Evolutionary conservation across 441 rosid species (phyloP).

Genomic region (Breynia disticha): DNA sequence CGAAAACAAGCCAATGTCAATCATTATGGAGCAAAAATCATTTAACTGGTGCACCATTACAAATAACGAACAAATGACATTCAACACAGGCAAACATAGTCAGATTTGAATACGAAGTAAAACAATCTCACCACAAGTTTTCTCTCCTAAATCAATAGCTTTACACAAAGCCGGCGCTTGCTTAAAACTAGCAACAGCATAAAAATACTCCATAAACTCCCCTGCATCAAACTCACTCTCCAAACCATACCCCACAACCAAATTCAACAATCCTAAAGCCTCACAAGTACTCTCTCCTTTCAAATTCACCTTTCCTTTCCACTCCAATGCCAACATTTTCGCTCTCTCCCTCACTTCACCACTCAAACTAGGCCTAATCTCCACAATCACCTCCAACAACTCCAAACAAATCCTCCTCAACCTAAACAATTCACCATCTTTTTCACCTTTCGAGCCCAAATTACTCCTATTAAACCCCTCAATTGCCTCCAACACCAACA

Average conservation of each 20-base stretch:
- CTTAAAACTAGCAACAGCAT: constrained; percentile 29
- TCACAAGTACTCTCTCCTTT: constrained; percentile 26
- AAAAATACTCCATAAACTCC: constrained; percentile 38
- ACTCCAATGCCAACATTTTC: constrained; percentile 44
- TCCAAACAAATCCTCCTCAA: constrained; percentile 39
- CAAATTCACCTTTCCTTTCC: constrained; percentile 35
- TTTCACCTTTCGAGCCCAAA: constrained; percentile 11
- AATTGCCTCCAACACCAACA: constrained; percentile 55
- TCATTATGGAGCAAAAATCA: too few relatives aligned
- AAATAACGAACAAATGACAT: neutral
- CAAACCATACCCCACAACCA: constrained; percentile 47
- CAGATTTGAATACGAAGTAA: constrained; percentile 1
- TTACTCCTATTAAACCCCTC: constrained; percentile 33
- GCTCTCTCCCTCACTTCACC: constrained; percentile 45
- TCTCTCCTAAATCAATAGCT: constrained; percentile 39
- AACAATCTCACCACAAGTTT: constrained; percentile 29
- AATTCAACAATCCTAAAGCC: constrained; percentile 47
- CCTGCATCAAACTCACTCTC: constrained; percentile 28
- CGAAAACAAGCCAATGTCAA: too few relatives aligned
- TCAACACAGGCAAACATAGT: neutral
- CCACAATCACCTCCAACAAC: constrained; percentile 44
- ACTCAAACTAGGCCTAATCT: constrained; percentile 25
- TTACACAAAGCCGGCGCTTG: constrained; percentile 33
- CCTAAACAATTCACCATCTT: constrained; percentile 17
- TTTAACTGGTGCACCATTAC: too few relatives aligned